Evolutionary conservation across 2,329 filamentous ascomycete species (phyloP).

Genomic region (Chaetomiaceae sp.): DNA sequence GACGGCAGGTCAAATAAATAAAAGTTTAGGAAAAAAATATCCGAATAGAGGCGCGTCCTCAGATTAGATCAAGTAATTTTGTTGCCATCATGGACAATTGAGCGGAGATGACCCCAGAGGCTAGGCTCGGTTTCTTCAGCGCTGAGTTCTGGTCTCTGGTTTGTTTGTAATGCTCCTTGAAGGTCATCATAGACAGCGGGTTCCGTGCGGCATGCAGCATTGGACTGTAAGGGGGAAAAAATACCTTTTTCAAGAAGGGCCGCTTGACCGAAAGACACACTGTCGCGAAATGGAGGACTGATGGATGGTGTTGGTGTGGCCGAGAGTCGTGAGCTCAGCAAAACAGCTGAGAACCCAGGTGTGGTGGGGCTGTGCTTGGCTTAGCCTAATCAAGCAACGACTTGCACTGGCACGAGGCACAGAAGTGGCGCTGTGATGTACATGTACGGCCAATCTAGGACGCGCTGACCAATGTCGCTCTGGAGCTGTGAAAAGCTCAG

Average conservation of each 20-base stretch:
- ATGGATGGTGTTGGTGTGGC: not conserved
- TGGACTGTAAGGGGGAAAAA: too few relatives aligned
- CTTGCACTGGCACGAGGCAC: not conserved
- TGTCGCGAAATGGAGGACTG: not conserved
- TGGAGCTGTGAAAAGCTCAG: too few relatives aligned
- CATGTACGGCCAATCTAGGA: too few relatives aligned
- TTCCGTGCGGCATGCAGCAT: too few relatives aligned
- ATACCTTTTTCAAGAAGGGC: too few relatives aligned
- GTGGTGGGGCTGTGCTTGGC: not conserved
- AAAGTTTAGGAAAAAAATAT: not conserved
- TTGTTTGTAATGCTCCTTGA: constrained; percentile 22
- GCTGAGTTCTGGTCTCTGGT: constrained; percentile 36
- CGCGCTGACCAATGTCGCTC: too few relatives aligned
- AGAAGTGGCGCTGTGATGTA: not conserved
- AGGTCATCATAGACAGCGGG: constrained; percentile 24
- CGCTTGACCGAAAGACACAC: too few relatives aligned
- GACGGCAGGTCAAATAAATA: constrained; percentile 27
- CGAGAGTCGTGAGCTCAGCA: not conserved
- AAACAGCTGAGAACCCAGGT: not conserved
- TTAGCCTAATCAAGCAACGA: not conserved
- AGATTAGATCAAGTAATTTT: constrained; percentile 65
- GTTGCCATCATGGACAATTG: constrained; percentile 39
- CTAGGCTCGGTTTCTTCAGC: constrained; percentile 46
- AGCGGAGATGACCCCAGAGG: constrained; percentile 46
- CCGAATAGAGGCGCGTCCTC: constrained; percentile 34